Base-by-base conservation (phyloP, 768 basidiomycete species). In the Rhizopogon sp. region DNA sequence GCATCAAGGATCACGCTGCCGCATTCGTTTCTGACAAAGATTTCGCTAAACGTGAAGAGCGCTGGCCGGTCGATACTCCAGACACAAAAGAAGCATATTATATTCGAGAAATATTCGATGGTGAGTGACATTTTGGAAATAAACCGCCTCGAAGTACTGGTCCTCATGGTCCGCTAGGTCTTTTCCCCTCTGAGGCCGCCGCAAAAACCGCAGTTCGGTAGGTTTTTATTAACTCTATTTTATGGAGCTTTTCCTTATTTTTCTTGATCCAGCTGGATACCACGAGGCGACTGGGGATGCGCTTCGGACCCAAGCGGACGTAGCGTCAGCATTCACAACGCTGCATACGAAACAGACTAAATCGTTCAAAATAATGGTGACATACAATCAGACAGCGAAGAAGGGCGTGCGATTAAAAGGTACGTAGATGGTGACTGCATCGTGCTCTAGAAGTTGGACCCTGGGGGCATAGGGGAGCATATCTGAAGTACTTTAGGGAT, bases 41-140 rank as follows among this genome's bases (percentile, higher is more conserved):
- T 37, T 89, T 96, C 62, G 80, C 82, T 20, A 79, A 84, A 61
- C 79, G 88, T 6, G 76, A 75, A 4, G 79, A 88, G 65, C 82
- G 91, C 54, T 99, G 87, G 85, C 70, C 87, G 9, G 70, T 80
- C 55, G 87, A 85, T 62, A 86, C 88, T 0, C 95, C 97, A 5
- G 91, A 94, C 61, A 98, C 97, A 22, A 98, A 98, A 71, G 97
- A 99, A 72, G 97, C 91, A 0, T 98, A 95, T 72, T 84, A 81
- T 62, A 90, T 98, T 66, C 83, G 94, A 54, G 88, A 98, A 55
- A 80, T 93, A 52, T 99, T 99, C 64, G 92, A 98, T 68, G 74
- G 89, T 84, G 66, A 66, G 20, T 41, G 39, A 46, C 33, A 52
- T 31, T 13, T 25, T 29, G 28, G 31, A 46, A 56, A 22, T 29